A percentile compares a stretch with the other conserved stretches of the same genome.
These are phyloP conservation scores for Clitocybe nebularis DNA, from an alignment of 1,284 basidiomycete genomes.

Conservation along the genomic window DNA sequence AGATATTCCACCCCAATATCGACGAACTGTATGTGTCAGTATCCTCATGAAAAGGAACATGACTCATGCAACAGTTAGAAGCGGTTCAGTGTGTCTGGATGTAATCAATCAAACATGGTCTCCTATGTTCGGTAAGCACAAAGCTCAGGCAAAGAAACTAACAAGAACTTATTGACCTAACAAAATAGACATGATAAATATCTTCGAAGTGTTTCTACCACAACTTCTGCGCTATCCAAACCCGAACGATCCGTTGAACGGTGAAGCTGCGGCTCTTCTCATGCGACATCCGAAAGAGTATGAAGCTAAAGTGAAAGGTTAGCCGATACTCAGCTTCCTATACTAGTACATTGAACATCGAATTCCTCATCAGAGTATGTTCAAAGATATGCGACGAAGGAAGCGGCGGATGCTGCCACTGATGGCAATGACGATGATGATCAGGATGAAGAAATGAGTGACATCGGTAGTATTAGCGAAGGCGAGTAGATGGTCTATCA, in stretches of 20 bases:
- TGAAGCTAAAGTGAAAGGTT: conserved; percentile 88
- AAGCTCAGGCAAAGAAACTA: background rate
- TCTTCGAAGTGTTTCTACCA: conserved; percentile 97
- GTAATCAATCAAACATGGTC: conserved; percentile 99
- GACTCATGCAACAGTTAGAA: conserved; percentile 46
- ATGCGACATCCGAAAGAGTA: conserved; percentile 98
- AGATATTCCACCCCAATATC: conserved; percentile 99
- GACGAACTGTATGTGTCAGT: conserved; percentile 79
- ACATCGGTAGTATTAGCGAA: conserved; percentile 85
- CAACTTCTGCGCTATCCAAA: conserved; percentile 97
- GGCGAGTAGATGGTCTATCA: conserved; percentile 40
- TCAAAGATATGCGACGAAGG: conserved; percentile 80
- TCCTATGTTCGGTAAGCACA: conserved; percentile 88
- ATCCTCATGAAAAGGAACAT: conserved; percentile 1
- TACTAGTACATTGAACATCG: no score
- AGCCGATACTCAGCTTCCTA: no score
- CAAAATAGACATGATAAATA: conserved; percentile 99
- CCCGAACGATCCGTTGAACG: conserved; percentile 95
- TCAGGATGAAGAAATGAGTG: conserved; percentile 88
- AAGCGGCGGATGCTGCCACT: conserved; percentile 65
- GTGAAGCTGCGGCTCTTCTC: conserved; percentile 93
- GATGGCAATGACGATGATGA: conserved; percentile 63
- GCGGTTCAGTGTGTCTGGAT: conserved; percentile 93
- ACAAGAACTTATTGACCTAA: no score
- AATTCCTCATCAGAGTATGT: conserved; percentile 93